phyloP scores from a whole-genome alignment of 108 stramenopile species.

The Fragilariopsis cylindrus region DNA sequence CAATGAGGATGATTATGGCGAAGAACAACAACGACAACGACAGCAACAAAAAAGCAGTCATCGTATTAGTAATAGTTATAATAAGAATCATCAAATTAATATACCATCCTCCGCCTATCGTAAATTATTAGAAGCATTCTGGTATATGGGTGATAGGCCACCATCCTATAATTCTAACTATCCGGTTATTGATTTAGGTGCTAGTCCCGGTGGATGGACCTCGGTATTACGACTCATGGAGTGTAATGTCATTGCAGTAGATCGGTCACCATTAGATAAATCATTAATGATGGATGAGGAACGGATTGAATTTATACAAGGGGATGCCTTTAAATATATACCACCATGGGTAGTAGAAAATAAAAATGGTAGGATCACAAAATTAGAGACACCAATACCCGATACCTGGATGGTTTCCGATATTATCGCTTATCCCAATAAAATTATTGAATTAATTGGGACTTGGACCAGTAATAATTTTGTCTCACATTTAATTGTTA shows the following conservation, averaged over 20 bases:
- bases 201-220: slow-evolving; percentile 70
- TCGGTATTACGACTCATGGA: slow-evolving; percentile 27
- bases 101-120: slow-evolving; percentile 68
- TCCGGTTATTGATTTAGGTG: slow-evolving; percentile 54
- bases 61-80: no score
- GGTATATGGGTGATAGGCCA: slow-evolving; percentile 29
- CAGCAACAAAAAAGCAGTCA: not conserved
- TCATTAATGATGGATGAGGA: slow-evolving; percentile 42
- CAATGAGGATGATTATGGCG: not conserved
- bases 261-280: slow-evolving; percentile 47
- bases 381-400: not conserved
- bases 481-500: slow-evolving; percentile 49
- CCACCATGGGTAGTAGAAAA: slow-evolving; percentile 12
- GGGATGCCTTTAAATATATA: slow-evolving; percentile 56
- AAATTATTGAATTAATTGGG: slow-evolving; percentile 39
- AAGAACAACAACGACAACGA: not conserved
- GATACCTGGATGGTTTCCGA: slow-evolving; percentile 63
- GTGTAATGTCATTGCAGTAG: slow-evolving; percentile 48
- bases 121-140: slow-evolving; percentile 58
- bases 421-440: slow-evolving; percentile 63
- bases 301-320: slow-evolving; percentile 43
- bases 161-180: slow-evolving; percentile 12
- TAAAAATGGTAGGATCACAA: not conserved
- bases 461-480: slow-evolving; percentile 41
- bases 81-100: not conserved